A percentile compares a stretch with the other conserved stretches of the same genome.
Evolutionary conservation across 106 monocot genomes (phyloP).

Genomic region (Phalaenopsis equestris): DNA sequence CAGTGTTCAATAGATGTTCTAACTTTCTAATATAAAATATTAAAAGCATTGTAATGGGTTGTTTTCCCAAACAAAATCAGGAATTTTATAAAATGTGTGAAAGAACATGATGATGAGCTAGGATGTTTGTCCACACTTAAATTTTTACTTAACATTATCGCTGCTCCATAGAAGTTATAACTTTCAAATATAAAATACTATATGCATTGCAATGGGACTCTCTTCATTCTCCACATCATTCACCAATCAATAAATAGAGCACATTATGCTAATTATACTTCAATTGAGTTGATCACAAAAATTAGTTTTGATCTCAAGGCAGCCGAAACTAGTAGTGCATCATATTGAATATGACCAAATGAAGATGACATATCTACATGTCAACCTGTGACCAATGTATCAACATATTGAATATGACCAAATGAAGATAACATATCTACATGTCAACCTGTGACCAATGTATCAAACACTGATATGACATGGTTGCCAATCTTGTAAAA

Average conservation of each 20-base stretch:
- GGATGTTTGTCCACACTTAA: neutral
- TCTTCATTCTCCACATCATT: neutral
- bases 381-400: neutral
- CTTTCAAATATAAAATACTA: neutral
- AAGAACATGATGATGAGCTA: neutral
- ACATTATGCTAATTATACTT: neutral
- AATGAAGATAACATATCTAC: neutral
- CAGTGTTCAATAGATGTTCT: neutral
- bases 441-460: neutral
- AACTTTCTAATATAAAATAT: neutral
- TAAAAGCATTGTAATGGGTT: neutral
- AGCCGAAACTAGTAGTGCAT: neutral
- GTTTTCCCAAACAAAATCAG: neutral
- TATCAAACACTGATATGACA: neutral
- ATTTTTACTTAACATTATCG: no score
- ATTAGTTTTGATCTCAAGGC: neutral
- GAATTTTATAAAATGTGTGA: neutral
- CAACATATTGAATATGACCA: no score
- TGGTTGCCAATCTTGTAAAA: neutral
- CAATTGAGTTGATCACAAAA: neutral
- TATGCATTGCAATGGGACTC: neutral
- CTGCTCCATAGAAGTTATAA: neutral
- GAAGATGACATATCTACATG: neutral
- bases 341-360: neutral
- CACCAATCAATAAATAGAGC: neutral